A percentile compares a stretch with the other conserved stretches of the same genome.
Evolutionary conservation across 768 basidiomycete genomes (phyloP).

Genomic region (Lyophyllum semitale): DNA sequence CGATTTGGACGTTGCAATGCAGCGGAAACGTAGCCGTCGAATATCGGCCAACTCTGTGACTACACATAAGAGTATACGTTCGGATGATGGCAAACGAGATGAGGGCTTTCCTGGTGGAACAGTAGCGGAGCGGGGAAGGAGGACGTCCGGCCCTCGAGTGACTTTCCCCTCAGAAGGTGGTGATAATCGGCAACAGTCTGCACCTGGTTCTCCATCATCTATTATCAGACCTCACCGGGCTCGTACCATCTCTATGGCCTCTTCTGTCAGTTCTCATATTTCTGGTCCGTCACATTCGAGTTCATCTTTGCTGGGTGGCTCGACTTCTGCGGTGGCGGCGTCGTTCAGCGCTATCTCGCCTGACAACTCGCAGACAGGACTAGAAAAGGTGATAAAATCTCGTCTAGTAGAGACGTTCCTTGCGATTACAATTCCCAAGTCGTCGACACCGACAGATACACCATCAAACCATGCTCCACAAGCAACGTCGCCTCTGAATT

Average conservation of each 20-base stretch:
- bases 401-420: conserved; percentile 81
- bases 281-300: conserved; percentile 20
- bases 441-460: conserved; percentile 1
- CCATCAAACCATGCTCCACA: neutral
- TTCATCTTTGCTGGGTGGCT: conserved; percentile 17
- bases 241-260: conserved; percentile 56
- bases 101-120: conserved; percentile 19
- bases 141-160: conserved; percentile 47
- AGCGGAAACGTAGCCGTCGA: conserved; percentile 60
- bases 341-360: conserved; percentile 39
- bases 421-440: conserved; percentile 46
- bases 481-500: conserved; percentile 2
- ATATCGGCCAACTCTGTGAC: conserved; percentile 59
- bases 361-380: conserved; percentile 65
- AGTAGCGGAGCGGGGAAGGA: conserved; percentile 38
- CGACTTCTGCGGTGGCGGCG: conserved; percentile 20
- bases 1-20: conserved; percentile 65
- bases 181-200: conserved; percentile 12
- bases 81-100: conserved; percentile 44
- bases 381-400: conserved; percentile 72
- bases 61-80: conserved; percentile 46
- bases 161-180: conserved; percentile 33
- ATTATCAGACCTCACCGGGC: conserved; percentile 40
- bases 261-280: conserved; percentile 42
- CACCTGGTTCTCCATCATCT: conserved; percentile 31